Conservation (phyloP, 768 basidiomycete genomes). For the Pilatotrama ljubarskyi region DNA sequence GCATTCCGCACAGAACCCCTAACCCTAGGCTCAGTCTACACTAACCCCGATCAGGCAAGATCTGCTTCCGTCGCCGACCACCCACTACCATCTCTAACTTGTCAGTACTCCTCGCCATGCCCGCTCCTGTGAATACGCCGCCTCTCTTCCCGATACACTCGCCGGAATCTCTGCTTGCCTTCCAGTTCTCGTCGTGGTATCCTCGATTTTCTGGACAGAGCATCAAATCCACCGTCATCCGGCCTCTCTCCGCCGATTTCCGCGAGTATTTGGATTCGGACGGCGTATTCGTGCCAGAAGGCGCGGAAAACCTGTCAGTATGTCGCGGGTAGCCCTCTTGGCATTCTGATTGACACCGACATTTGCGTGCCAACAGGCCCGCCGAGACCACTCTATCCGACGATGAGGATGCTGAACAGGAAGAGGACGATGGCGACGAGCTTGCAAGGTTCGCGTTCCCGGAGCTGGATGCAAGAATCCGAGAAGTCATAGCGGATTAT, state of each 20-base stretch:
- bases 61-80: conserved; percentile 22
- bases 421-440: conserved; percentile 41
- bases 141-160: conserved; percentile 55
- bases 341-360: conserved; percentile 10
- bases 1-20: conserved; percentile 6
- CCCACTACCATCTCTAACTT: conserved; percentile 27
- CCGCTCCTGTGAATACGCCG: conserved; percentile 29
- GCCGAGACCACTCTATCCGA: conserved; percentile 55
- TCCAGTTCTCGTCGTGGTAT: conserved; percentile 89
- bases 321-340: neutral
- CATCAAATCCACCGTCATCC: conserved; percentile 74
- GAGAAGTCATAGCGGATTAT: conserved; percentile 62
- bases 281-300: conserved; percentile 80
- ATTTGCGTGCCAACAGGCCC: conserved; percentile 39
- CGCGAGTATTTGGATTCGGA: conserved; percentile 76
- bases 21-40: neutral
- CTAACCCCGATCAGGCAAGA: neutral
- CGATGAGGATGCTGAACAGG: conserved; percentile 52
- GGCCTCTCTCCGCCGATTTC: conserved; percentile 65
- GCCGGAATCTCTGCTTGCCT: conserved; percentile 57
- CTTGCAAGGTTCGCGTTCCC: conserved; percentile 67
- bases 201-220: conserved; percentile 60
- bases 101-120: conserved; percentile 25
- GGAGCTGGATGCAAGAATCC: conserved; percentile 73
- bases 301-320: conserved; percentile 75